These are phyloP conservation scores for Solanum paucissectum DNA, from an alignment of 257 asterid species.

Conservation along the genomic window DNA sequence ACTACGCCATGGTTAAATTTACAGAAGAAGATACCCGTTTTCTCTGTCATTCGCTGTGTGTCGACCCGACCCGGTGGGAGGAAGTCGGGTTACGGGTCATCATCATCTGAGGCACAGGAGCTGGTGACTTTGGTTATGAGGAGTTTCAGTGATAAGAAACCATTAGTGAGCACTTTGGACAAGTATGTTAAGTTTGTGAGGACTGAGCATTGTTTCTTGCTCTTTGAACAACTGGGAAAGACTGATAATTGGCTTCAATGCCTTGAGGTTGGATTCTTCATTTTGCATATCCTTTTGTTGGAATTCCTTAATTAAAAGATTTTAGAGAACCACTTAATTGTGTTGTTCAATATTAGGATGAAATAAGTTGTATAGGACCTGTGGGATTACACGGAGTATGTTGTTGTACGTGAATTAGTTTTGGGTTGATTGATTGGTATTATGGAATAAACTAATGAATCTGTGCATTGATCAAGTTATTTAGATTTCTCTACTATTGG, in stretches of 20 bases:
- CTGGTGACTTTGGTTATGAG: constrained; percentile 50
- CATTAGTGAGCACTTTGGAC: constrained; percentile 43
- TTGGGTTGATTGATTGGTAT: not conserved
- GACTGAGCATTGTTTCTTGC: constrained; percentile 79
- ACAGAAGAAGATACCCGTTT: not conserved
- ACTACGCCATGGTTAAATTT: not conserved
- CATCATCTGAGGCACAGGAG: constrained; percentile 49
- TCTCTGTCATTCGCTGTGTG: constrained; percentile 1
- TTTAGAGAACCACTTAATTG: not conserved
- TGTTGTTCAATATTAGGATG: not conserved
- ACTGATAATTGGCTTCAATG: constrained; percentile 81
- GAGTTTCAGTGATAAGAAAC: constrained; percentile 47
- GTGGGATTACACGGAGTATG: not conserved
- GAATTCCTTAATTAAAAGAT: not conserved
- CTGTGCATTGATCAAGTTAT: not conserved
- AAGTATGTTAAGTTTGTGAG: constrained; percentile 66
- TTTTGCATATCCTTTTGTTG: not conserved
- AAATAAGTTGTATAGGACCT: not conserved
- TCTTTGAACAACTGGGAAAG: constrained; percentile 87
- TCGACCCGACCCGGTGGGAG: constrained; percentile 27
- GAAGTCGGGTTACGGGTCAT: constrained; percentile 13
- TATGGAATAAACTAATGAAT: not conserved
- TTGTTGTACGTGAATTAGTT: not conserved
- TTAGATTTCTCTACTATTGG: not conserved
- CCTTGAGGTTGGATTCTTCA: constrained; percentile 53